A percentile compares a stretch with the other conserved stretches of the same genome.
phyloP scores from a whole-genome alignment of 768 basidiomycete species.

The Phlebiopsis flavidoalba region DNA sequence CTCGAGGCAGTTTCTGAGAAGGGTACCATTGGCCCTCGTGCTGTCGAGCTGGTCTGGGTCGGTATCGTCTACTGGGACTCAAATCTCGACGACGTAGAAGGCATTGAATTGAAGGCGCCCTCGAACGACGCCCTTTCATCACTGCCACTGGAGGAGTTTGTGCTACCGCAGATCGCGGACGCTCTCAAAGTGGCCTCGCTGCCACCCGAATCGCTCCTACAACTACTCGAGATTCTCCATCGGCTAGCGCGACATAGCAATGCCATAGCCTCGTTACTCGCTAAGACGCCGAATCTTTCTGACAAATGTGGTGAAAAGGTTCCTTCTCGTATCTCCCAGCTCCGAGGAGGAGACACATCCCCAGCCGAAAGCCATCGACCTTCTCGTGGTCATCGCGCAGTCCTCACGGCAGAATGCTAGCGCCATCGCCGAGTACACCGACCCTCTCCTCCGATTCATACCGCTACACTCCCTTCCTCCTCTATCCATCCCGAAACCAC shows the following conservation, averaged over 20 bases:
- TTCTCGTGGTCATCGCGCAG: conserved; percentile 51
- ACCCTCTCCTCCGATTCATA: conserved; percentile 70
- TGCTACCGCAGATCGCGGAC: conserved; percentile 48
- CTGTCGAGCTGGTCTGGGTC: conserved; percentile 71
- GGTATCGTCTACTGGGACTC: conserved; percentile 65
- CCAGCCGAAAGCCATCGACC: conserved; percentile 46
- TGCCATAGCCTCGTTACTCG: conserved; percentile 44
- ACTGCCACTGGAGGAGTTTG: conserved; percentile 32
- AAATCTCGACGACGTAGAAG: conserved; percentile 28
- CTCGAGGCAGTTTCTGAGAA: conserved; percentile 60
- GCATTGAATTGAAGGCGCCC: conserved; percentile 41
- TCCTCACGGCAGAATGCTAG: conserved; percentile 69
- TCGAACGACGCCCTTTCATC: conserved; percentile 24
- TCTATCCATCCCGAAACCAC: conserved; percentile 29
- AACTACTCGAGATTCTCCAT: conserved; percentile 54
- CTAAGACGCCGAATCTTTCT: conserved; percentile 49
- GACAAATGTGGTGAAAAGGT: conserved; percentile 44
- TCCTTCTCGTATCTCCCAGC: conserved; percentile 50
- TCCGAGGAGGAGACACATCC: conserved; percentile 26
- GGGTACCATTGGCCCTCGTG: conserved; percentile 61
- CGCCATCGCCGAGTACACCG: conserved; percentile 48
- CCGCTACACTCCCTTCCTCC: conserved; percentile 42
- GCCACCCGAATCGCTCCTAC: conserved; percentile 44
- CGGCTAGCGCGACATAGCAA: conserved; percentile 60
- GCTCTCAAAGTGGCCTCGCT: conserved; percentile 36